Conservation (phyloP, 148 eudicot species). For the Cornus kousa region DNA sequence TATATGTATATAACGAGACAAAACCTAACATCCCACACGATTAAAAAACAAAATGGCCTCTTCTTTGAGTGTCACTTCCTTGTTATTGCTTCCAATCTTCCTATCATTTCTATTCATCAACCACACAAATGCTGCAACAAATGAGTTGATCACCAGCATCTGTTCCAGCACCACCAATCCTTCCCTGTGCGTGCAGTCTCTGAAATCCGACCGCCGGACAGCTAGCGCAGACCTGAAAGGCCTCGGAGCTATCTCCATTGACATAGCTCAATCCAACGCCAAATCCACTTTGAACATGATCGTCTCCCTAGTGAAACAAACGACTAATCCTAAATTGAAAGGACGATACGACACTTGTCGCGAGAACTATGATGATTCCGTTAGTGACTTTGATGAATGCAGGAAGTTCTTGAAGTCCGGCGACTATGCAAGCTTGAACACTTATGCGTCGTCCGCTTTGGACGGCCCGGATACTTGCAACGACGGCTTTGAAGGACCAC, state of each 20-base stretch:
- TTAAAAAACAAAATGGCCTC: not conserved
- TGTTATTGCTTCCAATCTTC: not conserved
- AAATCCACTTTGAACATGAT: not conserved
- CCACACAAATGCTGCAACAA: not conserved
- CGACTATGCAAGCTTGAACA: not conserved
- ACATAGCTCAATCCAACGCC: not conserved
- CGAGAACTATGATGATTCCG: too few relatives aligned
- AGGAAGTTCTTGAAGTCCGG: not conserved
- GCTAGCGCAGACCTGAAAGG: conserved; percentile 1
- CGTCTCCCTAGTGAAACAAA: not conserved
- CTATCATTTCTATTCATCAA: not conserved
- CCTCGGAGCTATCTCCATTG: conserved; percentile 17
- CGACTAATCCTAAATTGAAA: not conserved
- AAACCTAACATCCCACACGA: not conserved
- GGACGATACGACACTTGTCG: not conserved
- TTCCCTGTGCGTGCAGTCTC: not conserved
- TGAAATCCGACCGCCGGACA: conserved; percentile 8
- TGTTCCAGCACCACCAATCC: not conserved
- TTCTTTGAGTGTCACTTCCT: not conserved
- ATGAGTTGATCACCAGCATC: not conserved
- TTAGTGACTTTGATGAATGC: not conserved
- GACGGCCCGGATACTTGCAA: conserved; percentile 7
- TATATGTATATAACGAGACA: too few relatives aligned
- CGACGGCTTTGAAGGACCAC: conserved; percentile 17
- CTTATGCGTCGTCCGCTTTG: conserved; percentile 9